Evolutionary conservation across 306 rosid genomes (phyloP).

Genomic region (Lathyrus tuberosus): DNA sequence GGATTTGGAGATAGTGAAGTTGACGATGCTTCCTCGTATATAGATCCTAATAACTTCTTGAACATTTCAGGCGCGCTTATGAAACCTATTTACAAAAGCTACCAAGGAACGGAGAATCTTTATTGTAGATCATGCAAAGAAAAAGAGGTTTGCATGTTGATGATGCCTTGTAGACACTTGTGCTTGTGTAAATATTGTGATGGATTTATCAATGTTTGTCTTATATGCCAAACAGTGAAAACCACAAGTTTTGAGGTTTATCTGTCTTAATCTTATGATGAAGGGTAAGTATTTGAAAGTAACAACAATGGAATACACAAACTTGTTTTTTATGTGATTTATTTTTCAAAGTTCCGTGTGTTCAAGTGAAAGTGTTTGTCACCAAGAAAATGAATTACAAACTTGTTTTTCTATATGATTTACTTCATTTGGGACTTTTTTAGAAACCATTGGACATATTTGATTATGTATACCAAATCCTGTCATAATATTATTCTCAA

Average conservation of each 20-base stretch:
- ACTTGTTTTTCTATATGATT: no score
- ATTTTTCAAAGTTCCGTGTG: neutral
- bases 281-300: slow-evolving; percentile 6
- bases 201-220: slow-evolving; percentile 67
- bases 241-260: slow-evolving; percentile 70
- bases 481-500: no score
- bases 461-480: no score
- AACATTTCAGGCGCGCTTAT: slow-evolving; percentile 40
- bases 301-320: neutral
- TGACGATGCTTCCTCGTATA: slow-evolving; percentile 73
- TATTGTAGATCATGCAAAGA: slow-evolving; percentile 69
- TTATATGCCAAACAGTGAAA: slow-evolving; percentile 76
- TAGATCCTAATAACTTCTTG: slow-evolving; percentile 64
- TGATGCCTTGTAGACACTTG: slow-evolving; percentile 93
- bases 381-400: neutral
- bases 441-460: no score
- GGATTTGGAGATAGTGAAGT: slow-evolving; percentile 94
- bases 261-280: slow-evolving; percentile 50
- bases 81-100: slow-evolving; percentile 44
- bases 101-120: slow-evolving; percentile 52
- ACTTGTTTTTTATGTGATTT: neutral
- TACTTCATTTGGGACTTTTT: no score
- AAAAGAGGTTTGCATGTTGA: slow-evolving; percentile 79
- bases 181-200: slow-evolving; percentile 91
- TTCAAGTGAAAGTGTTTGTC: neutral